Evolutionary conservation across 208 protist genomes (phyloP).

Genomic region (Trypanosoma brucei): DNA sequence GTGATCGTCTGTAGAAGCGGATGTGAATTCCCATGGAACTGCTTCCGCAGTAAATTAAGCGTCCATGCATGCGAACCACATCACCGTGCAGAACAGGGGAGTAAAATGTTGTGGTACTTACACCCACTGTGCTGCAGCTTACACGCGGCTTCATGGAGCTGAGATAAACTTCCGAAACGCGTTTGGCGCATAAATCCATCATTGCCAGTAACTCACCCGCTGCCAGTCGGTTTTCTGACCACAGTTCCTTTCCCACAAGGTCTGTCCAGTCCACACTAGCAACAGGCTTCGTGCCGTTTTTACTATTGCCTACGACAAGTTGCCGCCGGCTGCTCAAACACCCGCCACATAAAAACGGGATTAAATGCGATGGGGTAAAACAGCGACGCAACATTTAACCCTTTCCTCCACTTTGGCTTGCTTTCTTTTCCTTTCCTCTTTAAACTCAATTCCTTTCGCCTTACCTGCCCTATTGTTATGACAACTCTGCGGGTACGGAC

Average conservation of each 20-base stretch:
- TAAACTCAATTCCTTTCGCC: too few species aligned
- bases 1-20: slow-evolving; percentile 62
- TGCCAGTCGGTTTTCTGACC: slow-evolving; percentile 40
- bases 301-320: slow-evolving; percentile 54
- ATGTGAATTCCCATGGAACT: slow-evolving; percentile 84
- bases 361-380: too few species aligned
- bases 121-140: slow-evolving; percentile 70
- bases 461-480: too few species aligned
- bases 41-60: slow-evolving; percentile 71
- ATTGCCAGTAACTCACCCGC: slow-evolving; percentile 82
- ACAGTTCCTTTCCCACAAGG: slow-evolving; percentile 57
- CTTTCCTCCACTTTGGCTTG: too few species aligned
- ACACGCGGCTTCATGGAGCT: slow-evolving; percentile 20
- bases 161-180: slow-evolving; percentile 36
- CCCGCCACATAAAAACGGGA: not conserved
- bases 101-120: slow-evolving; percentile 77
- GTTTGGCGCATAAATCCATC: slow-evolving; percentile 84
- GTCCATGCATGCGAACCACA: slow-evolving; percentile 67
- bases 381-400: too few species aligned
- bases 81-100: slow-evolving; percentile 85
- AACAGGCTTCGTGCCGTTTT: slow-evolving; percentile 43
- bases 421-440: too few species aligned
- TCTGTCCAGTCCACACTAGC: slow-evolving; percentile 74
- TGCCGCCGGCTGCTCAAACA: slow-evolving; percentile 8
- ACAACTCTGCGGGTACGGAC: too few species aligned